Evolutionary conservation across 176 grass and related monocot genomes (phyloP).

Genomic region (Avena eriantha): DNA sequence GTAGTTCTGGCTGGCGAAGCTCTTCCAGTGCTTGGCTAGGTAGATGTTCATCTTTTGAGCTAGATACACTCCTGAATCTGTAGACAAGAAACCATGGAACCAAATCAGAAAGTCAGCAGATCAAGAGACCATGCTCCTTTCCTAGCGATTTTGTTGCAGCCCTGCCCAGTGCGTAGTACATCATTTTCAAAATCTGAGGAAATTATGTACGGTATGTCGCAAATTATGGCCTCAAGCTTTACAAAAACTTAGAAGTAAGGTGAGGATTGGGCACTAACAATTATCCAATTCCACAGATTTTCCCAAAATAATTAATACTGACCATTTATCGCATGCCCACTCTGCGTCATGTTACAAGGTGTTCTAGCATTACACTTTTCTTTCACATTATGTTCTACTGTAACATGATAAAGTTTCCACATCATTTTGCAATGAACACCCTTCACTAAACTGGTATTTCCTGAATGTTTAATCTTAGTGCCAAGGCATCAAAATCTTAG

Average conservation of each 20-base stretch:
- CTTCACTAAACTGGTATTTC: not conserved
- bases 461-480: not conserved
- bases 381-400: not conserved
- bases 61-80: conserved; percentile 74
- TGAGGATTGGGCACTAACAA: not conserved
- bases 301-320: not conserved
- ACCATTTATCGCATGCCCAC: not conserved
- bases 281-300: not conserved
- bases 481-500: not conserved
- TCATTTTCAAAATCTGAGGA: not conserved
- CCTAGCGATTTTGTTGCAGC: not conserved
- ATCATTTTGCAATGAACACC: not conserved
- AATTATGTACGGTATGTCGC: not conserved
- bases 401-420: not conserved
- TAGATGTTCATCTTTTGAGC: conserved; percentile 72
- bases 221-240: conserved; percentile 6
- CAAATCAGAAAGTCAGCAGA: not conserved
- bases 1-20: conserved; percentile 61
- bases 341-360: not conserved
- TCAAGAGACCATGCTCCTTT: not conserved
- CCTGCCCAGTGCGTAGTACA: not conserved
- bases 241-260: not conserved
- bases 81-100: conserved; percentile 14
- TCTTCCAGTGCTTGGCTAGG: conserved; percentile 61
- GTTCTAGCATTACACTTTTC: not conserved